Evolutionary conservation across 2,329 filamentous ascomycete genomes (phyloP), one percentile per base, ranked within the genome.

Genomic region (Pseudocercospora fuligena): DNA sequence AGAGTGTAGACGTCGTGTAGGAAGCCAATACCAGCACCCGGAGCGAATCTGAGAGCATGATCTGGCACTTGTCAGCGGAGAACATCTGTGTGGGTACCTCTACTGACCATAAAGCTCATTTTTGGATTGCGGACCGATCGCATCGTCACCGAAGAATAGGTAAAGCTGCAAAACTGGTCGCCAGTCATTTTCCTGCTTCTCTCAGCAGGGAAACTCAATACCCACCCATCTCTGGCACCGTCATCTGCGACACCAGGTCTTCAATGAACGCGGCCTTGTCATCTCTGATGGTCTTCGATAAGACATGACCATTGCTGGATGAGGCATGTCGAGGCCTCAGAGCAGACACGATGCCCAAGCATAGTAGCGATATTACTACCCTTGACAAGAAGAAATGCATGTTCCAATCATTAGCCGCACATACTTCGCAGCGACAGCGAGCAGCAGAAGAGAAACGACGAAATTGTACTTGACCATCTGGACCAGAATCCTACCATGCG

Each of bases 241-340:
- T 70, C 68, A 70, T 70, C 29, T 68, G 65, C 9, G 60, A 64
- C 31, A 67, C 61, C 43, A 70, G 43, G 29, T 65, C 60, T 9
- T 67, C 63, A 40, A 70, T 66, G 63, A 68, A 70, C 29, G 65
- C 63, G 87, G 87, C 67, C 75, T 86, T 2, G 87, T 85, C 69
- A 83, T 85, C 11, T 88, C 86, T 69, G 81, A 85, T 0, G 82
- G 83, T 5, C 87, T 85, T 70, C 86, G 87, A 60, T 85, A 76
- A 1, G 79, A 77, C 1, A 76, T 31, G 6, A 31, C 29, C 29
- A 1, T 8, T 88, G 23, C 79, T 88, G 0, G 83, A 86, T 3
- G 85, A 53, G 12, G 49, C 49, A 25, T 54, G 49, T 16, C 49
- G 19, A 54, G 19, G 19, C 21, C 33, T 27, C 31, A 59, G 12